These are phyloP conservation scores for Diaporthe nobilis DNA, from an alignment of 2,329 filamentous ascomycete genomes.

Conservation along the genomic window DNA sequence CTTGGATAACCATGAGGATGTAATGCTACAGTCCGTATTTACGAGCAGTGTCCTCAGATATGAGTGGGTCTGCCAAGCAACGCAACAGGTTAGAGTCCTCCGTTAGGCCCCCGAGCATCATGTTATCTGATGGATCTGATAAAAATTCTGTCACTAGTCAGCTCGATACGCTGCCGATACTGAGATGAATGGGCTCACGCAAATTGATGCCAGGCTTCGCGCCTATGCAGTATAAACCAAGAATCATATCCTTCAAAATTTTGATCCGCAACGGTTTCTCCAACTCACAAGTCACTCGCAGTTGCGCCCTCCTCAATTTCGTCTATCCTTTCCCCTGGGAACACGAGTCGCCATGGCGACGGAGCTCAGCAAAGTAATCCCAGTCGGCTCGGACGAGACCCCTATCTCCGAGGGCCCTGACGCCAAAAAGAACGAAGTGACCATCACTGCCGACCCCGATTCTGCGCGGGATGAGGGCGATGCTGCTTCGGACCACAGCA, in stretches of 20 bases:
- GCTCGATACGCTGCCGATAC: background rate
- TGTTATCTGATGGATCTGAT: constrained; percentile 18
- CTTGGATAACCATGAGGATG: too few species aligned
- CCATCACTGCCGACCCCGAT: constrained; percentile 10
- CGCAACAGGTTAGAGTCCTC: background rate
- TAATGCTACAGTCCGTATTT: too few species aligned
- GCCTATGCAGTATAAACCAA: background rate
- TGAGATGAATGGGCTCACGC: background rate
- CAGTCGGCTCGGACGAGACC: constrained; percentile 1
- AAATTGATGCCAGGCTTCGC: background rate
- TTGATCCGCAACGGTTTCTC: background rate
- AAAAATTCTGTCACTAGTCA: background rate
- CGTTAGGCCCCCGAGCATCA: background rate
- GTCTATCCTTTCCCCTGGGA: background rate
- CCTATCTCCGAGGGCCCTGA: background rate
- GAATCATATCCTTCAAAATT: background rate
- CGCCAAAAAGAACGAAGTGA: background rate
- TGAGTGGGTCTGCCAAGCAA: background rate
- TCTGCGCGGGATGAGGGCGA: constrained; percentile 4
- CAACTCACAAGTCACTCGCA: background rate
- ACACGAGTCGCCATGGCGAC: background rate
- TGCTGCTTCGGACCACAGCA: constrained; percentile 5
- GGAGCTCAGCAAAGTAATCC: background rate
- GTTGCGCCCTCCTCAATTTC: background rate
- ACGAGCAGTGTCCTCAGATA: background rate